These are phyloP conservation scores for Xylariales sp. DNA, from an alignment of 2,329 filamentous ascomycete genomes.

Conservation along the genomic window DNA sequence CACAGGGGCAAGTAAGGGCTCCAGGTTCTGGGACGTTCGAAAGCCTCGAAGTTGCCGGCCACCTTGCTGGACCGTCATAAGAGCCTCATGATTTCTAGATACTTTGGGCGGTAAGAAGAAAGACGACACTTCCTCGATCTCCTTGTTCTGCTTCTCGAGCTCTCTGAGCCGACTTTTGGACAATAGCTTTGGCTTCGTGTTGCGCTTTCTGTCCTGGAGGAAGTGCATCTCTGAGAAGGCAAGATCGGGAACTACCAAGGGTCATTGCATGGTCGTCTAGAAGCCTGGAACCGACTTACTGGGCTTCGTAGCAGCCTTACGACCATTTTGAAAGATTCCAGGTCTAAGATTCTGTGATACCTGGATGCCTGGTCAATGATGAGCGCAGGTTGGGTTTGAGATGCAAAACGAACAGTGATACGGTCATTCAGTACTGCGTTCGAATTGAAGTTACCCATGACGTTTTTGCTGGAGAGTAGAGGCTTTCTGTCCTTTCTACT, in stretches of 20 bases:
- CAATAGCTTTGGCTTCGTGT: constrained; percentile 17
- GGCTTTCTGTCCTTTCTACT: constrained; percentile 21
- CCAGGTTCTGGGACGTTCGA: too few relatives aligned
- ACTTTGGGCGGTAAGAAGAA: constrained; percentile 27
- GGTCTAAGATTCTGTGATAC: constrained; percentile 27
- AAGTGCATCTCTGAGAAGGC: constrained; percentile 49
- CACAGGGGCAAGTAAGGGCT: too few relatives aligned
- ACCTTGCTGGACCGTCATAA: too few relatives aligned
- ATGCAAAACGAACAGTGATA: constrained; percentile 41
- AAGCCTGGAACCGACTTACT: constrained; percentile 24
- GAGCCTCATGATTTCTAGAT: constrained; percentile 1
- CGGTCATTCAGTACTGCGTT: constrained; percentile 46
- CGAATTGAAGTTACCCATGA: constrained; percentile 54
- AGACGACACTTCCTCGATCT: constrained; percentile 30
- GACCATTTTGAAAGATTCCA: constrained; percentile 42
- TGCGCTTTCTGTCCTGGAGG: constrained; percentile 24
- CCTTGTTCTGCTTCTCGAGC: constrained; percentile 24
- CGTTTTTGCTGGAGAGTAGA: constrained; percentile 35
- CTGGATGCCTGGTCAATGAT: constrained; percentile 11
- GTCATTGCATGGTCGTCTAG: not conserved
- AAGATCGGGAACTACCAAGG: constrained; percentile 43
- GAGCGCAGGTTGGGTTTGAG: not conserved
- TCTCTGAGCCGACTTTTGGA: constrained; percentile 18
- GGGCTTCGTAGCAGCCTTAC: constrained; percentile 28
- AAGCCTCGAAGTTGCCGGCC: too few relatives aligned